Evolutionary conservation across 1,139 yeast genomes (phyloP).

Genomic region (Scheffersomyces insectosa): DNA sequence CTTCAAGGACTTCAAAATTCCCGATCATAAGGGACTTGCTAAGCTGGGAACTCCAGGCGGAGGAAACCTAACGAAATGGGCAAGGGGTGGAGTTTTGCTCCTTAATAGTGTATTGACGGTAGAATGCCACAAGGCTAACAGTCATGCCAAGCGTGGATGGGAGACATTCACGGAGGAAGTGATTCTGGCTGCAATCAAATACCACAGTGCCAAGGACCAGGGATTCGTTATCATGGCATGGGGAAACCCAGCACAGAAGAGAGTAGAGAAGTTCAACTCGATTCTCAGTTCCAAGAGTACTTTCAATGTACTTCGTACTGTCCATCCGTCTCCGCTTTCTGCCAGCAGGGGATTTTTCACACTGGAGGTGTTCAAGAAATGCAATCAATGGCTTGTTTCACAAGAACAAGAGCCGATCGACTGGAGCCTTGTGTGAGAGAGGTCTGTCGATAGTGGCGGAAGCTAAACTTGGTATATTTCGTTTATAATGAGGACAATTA

Average conservation of each 20-base stretch:
- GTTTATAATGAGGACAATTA: too few relatives aligned
- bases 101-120: conserved; percentile 90
- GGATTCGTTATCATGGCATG: conserved; percentile 86
- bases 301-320: conserved; percentile 63
- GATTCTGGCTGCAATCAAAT: conserved; percentile 47
- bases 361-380: conserved; percentile 65
- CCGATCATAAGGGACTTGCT: conserved; percentile 38
- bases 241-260: conserved; percentile 90
- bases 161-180: conserved; percentile 81
- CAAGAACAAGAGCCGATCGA: conserved; percentile 55
- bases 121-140: conserved; percentile 89
- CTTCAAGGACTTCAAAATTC: conserved; percentile 68
- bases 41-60: conserved; percentile 38
- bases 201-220: conserved; percentile 21
- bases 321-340: conserved; percentile 94
- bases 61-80: conserved; percentile 84
- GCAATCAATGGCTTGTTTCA: conserved; percentile 70
- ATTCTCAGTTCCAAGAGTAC: conserved; percentile 23
- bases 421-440: conserved; percentile 48
- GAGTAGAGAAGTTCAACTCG: conserved; percentile 48
- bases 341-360: conserved; percentile 84
- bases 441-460: too few relatives aligned
- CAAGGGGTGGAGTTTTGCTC: conserved; percentile 82
- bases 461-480: too few relatives aligned
- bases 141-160: conserved; percentile 94